phyloP scores from a whole-genome alignment of 2,329 filamentous ascomycete species.

The Verruconis gallopava region DNA sequence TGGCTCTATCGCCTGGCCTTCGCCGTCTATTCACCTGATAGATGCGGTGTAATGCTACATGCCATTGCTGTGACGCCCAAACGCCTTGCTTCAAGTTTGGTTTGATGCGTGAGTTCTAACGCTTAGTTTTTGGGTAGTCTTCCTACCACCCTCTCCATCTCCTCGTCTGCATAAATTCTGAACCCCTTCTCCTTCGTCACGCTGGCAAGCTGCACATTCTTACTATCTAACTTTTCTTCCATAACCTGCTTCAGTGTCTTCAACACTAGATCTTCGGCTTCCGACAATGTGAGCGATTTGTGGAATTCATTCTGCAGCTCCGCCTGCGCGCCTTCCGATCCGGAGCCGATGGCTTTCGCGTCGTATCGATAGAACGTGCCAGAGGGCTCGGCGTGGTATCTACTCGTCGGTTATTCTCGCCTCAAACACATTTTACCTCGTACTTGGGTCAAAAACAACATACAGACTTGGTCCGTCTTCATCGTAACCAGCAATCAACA shows the following conservation, averaged over 20 bases:
- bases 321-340: conserved; percentile 92
- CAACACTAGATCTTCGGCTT: conserved; percentile 88
- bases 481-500: conserved; percentile 93
- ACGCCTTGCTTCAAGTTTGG: too few species aligned
- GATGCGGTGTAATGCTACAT: too few species aligned
- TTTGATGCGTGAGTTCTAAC: too few species aligned
- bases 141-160: conserved; percentile 88
- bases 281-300: conserved; percentile 84
- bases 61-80: too few species aligned
- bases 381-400: conserved; percentile 93
- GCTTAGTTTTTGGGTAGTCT: conserved; percentile 49
- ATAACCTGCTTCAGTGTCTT: conserved; percentile 99
- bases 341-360: conserved; percentile 95
- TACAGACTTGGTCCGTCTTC: conserved; percentile 89
- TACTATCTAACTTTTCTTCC: conserved; percentile 98
- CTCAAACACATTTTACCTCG: too few species aligned
- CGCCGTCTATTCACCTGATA: too few species aligned
- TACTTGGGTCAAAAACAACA: conserved; percentile 19
- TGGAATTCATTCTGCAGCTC: conserved; percentile 99
- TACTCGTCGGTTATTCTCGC: conserved; percentile 18
- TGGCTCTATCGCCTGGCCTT: too few species aligned
- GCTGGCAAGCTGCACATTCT: conserved; percentile 96
- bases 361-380: conserved; percentile 99
- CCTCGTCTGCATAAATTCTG: conserved; percentile 94
- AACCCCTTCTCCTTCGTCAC: conserved; percentile 97